Conservation (phyloP, 2,329 filamentous ascomycete species). For the Zasmidium angulare region DNA sequence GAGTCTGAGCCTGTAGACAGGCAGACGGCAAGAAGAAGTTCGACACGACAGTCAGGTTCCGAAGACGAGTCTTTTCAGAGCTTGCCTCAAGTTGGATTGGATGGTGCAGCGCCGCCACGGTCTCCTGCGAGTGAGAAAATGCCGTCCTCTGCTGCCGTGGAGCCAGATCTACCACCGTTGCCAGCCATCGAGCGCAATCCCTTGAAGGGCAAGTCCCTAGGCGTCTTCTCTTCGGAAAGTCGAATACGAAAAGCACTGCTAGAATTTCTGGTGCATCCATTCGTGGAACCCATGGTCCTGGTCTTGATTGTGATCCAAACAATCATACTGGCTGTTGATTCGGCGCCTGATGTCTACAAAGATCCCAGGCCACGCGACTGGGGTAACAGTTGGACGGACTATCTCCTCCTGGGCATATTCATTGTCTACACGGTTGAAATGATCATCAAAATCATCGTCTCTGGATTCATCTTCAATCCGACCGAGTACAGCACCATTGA, state of each 20-base stretch:
- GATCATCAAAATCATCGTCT: conserved; percentile 81
- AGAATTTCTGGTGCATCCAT: conserved; percentile 80
- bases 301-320: conserved; percentile 86
- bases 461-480: conserved; percentile 87
- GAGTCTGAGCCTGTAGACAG: conserved; percentile 82
- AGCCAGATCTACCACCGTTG: conserved; percentile 25
- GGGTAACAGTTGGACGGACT: conserved; percentile 71
- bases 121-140: conserved; percentile 35
- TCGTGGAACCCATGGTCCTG: conserved; percentile 82
- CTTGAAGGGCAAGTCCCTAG: conserved; percentile 79
- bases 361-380: conserved; percentile 62
- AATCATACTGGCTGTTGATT: conserved; percentile 81
- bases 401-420: conserved; percentile 79
- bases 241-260: conserved; percentile 72
- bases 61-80: conserved; percentile 4
- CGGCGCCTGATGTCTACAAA: conserved; percentile 62
- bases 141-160: conserved; percentile 31
- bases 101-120: conserved; percentile 25
- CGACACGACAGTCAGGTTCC: conserved; percentile 38
- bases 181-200: conserved; percentile 61
- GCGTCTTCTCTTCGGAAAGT: conserved; percentile 79
- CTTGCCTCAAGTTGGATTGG: conserved; percentile 13
- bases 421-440: conserved; percentile 87
- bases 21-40: conserved; percentile 62
- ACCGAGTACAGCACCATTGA: conserved; percentile 90